Evolutionary conservation across 139 green algal genomes (phyloP).

Genomic region (Ostreobium quekettii): DNA sequence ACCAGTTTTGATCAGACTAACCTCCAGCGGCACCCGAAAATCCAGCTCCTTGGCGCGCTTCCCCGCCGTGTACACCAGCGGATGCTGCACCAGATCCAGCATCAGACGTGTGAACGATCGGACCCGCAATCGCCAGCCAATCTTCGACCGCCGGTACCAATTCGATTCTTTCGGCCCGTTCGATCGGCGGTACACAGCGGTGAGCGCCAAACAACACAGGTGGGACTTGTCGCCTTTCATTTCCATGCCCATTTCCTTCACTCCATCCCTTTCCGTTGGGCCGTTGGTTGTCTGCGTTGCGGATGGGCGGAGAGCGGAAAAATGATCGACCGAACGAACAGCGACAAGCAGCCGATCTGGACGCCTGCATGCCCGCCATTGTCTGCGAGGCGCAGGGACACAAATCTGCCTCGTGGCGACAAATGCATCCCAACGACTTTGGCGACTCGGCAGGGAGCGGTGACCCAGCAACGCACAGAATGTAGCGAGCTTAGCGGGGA

Average conservation of each 20-base stretch:
- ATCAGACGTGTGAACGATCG: neutral
- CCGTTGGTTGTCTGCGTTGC: too few relatives aligned
- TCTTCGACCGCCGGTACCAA: neutral
- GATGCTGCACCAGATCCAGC: neutral
- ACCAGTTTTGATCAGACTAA: neutral
- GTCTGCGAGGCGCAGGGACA: neutral
- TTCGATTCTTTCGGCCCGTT: neutral
- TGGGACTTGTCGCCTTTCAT: neutral
- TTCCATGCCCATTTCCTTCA: neutral
- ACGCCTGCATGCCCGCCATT: neutral
- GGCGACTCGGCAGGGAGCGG: too few relatives aligned
- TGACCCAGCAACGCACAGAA: too few relatives aligned
- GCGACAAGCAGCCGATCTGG: too few relatives aligned
- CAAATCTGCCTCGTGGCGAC: neutral
- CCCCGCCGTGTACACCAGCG: constrained; percentile 11
- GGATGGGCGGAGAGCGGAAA: too few relatives aligned
- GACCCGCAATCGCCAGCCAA: neutral
- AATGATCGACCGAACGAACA: too few relatives aligned
- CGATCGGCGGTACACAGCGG: neutral
- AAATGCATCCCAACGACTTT: neutral
- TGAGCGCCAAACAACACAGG: neutral
- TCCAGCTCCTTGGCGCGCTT: constrained; percentile 10
- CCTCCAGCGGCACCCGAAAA: neutral
- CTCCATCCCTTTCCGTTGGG: too few relatives aligned
- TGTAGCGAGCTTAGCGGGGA: too few relatives aligned